phyloP scores from a whole-genome alignment of 2,329 filamentous ascomycete genomes.

The Penicillium corylophilum region DNA sequence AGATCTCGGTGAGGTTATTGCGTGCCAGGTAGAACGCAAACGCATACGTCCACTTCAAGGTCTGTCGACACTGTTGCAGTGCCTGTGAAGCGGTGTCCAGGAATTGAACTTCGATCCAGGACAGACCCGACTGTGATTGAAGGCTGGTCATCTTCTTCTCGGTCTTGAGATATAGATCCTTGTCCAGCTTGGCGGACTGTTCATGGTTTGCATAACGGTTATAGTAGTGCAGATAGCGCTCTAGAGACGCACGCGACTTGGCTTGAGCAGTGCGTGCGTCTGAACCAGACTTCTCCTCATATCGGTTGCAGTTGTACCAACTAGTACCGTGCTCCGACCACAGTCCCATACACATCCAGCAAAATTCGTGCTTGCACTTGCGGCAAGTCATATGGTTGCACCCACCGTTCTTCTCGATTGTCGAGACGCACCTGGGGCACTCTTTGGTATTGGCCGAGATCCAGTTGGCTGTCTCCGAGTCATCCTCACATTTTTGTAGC shows the following conservation, averaged over 20 bases:
- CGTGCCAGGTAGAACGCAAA: conserved; percentile 97
- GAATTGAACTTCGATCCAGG: conserved; percentile 99
- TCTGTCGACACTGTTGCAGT: conserved; percentile 94
- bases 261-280: conserved; percentile 92
- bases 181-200: conserved; percentile 93
- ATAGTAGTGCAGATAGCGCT: conserved; percentile 98
- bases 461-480: conserved; percentile 98
- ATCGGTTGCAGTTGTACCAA: conserved; percentile 99
- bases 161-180: conserved; percentile 92
- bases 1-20: conserved; percentile 95
- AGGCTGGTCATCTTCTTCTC: conserved; percentile 99
- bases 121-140: conserved; percentile 90
- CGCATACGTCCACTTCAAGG: conserved; percentile 98
- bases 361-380: conserved; percentile 95
- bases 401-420: conserved; percentile 97
- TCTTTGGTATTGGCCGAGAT: conserved; percentile 99
- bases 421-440: conserved; percentile 92
- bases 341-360: conserved; percentile 99
- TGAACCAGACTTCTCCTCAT: conserved; percentile 89
- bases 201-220: conserved; percentile 99
- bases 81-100: conserved; percentile 90
- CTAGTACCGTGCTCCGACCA: conserved; percentile 99
- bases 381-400: conserved; percentile 98
- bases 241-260: conserved; percentile 81
- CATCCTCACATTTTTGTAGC: conserved; percentile 97